Conservation (phyloP, 352 stramenopile genomes). For the Phytophthora cryptogea region DNA sequence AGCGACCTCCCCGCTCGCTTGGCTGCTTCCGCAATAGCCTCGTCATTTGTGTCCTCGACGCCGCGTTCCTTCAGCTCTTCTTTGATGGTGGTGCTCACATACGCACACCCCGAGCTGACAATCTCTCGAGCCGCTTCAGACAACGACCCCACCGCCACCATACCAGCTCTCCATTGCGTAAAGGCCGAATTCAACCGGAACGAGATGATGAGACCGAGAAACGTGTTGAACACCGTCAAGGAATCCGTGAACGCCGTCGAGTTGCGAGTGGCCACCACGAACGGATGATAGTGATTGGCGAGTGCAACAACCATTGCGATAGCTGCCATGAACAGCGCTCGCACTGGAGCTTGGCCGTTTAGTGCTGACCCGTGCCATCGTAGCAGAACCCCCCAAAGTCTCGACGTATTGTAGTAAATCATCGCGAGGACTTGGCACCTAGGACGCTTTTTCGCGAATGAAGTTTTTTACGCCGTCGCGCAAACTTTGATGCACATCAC, state of each 20-base stretch:
- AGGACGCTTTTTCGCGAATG: constrained; percentile 17
- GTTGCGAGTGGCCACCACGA: constrained; percentile 62
- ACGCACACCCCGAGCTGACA: constrained; percentile 62
- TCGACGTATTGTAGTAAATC: constrained; percentile 76
- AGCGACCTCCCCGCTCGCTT: constrained; percentile 7
- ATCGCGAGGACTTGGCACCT: constrained; percentile 28
- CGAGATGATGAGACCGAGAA: constrained; percentile 71
- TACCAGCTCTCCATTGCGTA: constrained; percentile 66
- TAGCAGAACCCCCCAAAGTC: constrained; percentile 55
- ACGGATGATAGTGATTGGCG: constrained; percentile 55
- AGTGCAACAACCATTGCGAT: constrained; percentile 50
- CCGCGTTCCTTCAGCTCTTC: constrained; percentile 14
- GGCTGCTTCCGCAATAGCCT: constrained; percentile 4
- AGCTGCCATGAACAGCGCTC: constrained; percentile 62
- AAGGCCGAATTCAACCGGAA: constrained; percentile 85
- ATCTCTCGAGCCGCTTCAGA: constrained; percentile 62
- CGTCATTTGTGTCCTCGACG: constrained; percentile 10
- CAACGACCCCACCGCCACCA: constrained; percentile 61
- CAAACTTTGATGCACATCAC: constrained; percentile 15
- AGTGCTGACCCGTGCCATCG: constrained; percentile 72
- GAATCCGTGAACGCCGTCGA: constrained; percentile 77
- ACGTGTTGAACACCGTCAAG: constrained; percentile 81
- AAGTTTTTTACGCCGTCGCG: constrained; percentile 2
- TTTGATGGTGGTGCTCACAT: constrained; percentile 54
- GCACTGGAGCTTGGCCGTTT: constrained; percentile 59